Percentiles rank a stretch among this genome's conserved stretches.
These are phyloP conservation scores for Phylloporus rhodoxanthus DNA, from an alignment of 768 basidiomycete species.

Conservation along the genomic window DNA sequence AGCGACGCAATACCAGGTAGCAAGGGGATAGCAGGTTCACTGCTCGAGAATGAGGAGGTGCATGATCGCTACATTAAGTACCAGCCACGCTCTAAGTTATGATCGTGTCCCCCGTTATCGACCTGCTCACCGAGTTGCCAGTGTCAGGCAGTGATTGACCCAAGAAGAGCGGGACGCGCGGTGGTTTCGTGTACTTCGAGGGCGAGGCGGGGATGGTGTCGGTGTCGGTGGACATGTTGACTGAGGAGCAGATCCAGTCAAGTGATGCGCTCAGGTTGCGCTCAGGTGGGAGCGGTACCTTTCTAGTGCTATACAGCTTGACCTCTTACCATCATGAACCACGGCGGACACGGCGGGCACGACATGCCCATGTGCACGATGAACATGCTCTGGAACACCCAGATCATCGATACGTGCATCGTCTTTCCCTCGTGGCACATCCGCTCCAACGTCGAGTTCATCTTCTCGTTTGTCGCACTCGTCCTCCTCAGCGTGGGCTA, in stretches of 20 bases:
- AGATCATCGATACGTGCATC: constrained; percentile 74
- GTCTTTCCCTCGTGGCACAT: constrained; percentile 81
- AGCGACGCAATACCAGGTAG: too few species aligned
- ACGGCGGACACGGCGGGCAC: constrained; percentile 44
- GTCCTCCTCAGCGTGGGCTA: constrained; percentile 65
- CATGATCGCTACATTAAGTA: too few species aligned
- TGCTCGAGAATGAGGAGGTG: too few species aligned
- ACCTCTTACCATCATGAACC: constrained; percentile 30
- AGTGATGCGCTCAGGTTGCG: constrained; percentile 28
- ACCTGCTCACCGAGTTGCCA: too few species aligned
- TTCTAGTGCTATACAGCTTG: constrained; percentile 3
- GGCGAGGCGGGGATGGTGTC: constrained; percentile 63
- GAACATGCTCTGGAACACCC: constrained; percentile 87
- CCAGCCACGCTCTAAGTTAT: too few species aligned
- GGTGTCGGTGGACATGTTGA: constrained; percentile 49
- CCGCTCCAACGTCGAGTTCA: constrained; percentile 46
- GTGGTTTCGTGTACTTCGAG: constrained; percentile 67
- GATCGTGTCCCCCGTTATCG: too few species aligned
- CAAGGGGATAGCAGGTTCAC: too few species aligned
- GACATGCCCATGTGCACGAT: constrained; percentile 57
- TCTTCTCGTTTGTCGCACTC: constrained; percentile 61
- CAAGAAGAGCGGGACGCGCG: constrained; percentile 53
- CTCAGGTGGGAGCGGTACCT: too few species aligned
- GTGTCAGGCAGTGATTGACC: too few species aligned
- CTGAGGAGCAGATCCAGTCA: constrained; percentile 49